A percentile compares a stretch with the other conserved stretches of the same genome.
phyloP scores from a whole-genome alignment of 2,329 filamentous ascomycete genomes.

The Botrytis hyacinthi region DNA sequence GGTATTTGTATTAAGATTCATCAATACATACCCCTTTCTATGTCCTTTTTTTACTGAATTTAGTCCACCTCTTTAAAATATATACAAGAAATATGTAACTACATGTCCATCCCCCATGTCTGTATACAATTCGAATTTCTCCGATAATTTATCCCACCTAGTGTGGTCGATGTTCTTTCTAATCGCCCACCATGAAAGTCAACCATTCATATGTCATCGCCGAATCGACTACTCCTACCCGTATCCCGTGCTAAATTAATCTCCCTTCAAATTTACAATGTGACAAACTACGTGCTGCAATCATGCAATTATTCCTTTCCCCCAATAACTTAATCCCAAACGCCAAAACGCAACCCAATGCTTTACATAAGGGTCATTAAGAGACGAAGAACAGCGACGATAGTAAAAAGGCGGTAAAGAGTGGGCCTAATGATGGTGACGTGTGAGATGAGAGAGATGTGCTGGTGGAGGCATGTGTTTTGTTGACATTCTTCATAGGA shows the following conservation, averaged over 20 bases:
- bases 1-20: neutral
- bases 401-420: neutral
- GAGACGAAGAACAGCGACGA: constrained; percentile 2
- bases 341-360: constrained; percentile 13
- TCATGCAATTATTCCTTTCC: neutral
- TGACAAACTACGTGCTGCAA: neutral
- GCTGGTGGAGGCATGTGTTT: neutral
- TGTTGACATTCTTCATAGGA: constrained; percentile 21
- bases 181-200: neutral
- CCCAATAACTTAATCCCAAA: neutral
- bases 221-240: neutral
- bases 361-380: constrained; percentile 5
- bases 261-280: neutral
- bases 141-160: neutral
- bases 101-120: neutral
- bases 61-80: neutral
- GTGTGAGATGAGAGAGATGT: constrained; percentile 7
- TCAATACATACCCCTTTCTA: neutral
- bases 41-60: neutral
- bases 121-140: neutral
- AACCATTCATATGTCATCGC: neutral
- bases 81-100: constrained; percentile 4
- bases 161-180: neutral
- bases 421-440: neutral
- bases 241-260: neutral